Evolutionary conservation across 1,139 yeast species (phyloP), one percentile per base, ranked within the genome.

Genomic region (Dujonia santamariae): DNA sequence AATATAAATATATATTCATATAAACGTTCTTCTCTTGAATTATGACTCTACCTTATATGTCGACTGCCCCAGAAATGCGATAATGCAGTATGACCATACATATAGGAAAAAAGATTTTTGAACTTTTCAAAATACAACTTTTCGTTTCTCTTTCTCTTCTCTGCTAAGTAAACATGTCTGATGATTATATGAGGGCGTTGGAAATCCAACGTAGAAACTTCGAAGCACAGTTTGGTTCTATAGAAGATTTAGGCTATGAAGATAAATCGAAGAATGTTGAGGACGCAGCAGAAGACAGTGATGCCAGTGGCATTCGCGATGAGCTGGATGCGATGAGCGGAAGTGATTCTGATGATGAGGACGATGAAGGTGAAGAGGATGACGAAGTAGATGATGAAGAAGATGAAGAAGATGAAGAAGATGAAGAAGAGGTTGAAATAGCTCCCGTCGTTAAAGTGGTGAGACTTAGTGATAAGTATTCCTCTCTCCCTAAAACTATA

Each of bases 171-270:
- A 33, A 15, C 28, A 36, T 36, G 38, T 24, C 36, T 8, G 71
- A 62, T 23, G 70, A 59, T 18, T 75, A 76, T 44, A 39, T 61
- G 50, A 56, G 51, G 32, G 63, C 67, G n/a, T 44, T 80, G 48
- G 85, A 78, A 48, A 50, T 66, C 19, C 86, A 80, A 42, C 50
- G 87, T 43, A 52, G 63, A 19, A 76, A 79, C 37, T 82, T 82
- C 48, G 90, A 82, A 48, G 75, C 77, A 5, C 87, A 80, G 59
- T 82, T 82, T 53, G 87, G 86, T 0, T 60, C 76, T 3, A 48
- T 82, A 5, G 85, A 78, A 46, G 63, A 63, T 2, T 52, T 77
- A 67, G 86, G 86, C 4, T 79, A 56, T 47, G 69, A 71, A 33
- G 86, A 80, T 47, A 75, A 69, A 51, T 61, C 78, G 30, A 30